Conservation (phyloP, 345 rosid genomes). For the Firmiana major region DNA sequence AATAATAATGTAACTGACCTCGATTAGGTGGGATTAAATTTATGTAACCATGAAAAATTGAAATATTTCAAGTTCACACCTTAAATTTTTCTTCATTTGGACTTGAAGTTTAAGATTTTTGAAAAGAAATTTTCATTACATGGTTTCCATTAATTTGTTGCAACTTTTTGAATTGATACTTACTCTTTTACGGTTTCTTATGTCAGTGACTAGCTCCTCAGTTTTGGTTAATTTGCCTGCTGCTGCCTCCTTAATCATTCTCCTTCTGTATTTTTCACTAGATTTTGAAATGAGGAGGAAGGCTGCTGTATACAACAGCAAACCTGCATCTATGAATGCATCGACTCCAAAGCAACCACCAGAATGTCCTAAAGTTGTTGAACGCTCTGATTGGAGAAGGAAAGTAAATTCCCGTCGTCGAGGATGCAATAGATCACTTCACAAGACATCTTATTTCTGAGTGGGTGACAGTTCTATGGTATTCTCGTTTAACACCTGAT, state of each 20-base stretch:
- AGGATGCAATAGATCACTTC: constrained; percentile 81
- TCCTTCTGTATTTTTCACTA: constrained; percentile 74
- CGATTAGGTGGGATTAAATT: neutral
- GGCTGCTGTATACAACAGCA: constrained; percentile 59
- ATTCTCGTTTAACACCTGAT: constrained; percentile 83
- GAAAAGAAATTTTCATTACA: neutral
- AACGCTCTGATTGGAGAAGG: constrained; percentile 62
- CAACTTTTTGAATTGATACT: neutral
- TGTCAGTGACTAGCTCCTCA: constrained; percentile 92
- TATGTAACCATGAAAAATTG: neutral
- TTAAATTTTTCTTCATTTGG: neutral
- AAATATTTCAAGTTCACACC: neutral
- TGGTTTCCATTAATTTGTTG: neutral
- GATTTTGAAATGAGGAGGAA: constrained; percentile 79
- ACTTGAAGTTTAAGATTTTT: neutral
- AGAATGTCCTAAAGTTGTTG: constrained; percentile 39
- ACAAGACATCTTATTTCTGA: constrained; percentile 82
- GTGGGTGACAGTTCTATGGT: constrained; percentile 94
- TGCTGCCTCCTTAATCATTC: constrained; percentile 70
- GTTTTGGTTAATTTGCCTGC: constrained; percentile 93
- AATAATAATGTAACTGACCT: neutral
- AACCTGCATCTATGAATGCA: constrained; percentile 34
- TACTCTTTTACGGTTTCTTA: constrained; percentile 12
- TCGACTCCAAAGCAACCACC: constrained; percentile 39
- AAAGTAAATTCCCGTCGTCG: constrained; percentile 91